phyloP scores from a whole-genome alignment of 495 filamentous ascomycete species.

The Oidiodendron maius region DNA sequence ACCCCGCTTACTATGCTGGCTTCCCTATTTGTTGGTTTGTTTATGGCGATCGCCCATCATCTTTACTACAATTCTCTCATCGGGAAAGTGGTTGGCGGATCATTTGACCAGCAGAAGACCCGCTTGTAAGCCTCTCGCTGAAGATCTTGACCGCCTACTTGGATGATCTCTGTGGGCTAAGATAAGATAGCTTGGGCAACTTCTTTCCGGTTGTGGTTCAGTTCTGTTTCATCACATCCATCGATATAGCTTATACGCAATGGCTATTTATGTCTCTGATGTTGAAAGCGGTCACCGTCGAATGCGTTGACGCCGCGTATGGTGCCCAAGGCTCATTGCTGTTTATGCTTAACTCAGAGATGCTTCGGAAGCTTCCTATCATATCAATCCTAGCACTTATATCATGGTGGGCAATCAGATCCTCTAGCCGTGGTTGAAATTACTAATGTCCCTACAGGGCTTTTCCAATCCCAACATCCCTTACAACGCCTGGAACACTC shows the following conservation, averaged over 20 bases:
- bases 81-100: slow-evolving; percentile 4
- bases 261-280: slow-evolving; percentile 14
- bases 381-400: slow-evolving; percentile 11
- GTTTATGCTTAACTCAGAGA: slow-evolving; percentile 14
- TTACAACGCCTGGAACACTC: slow-evolving; percentile 19
- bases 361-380: slow-evolving; percentile 14
- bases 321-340: slow-evolving; percentile 7
- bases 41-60: slow-evolving; percentile 2
- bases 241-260: slow-evolving; percentile 14
- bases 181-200: slow-evolving; percentile 10
- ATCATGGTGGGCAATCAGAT: slow-evolving; percentile 7
- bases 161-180: background rate
- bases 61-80: slow-evolving; percentile 1
- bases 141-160: background rate
- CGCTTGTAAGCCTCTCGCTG: slow-evolving; percentile 3
- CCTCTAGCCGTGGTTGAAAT: background rate
- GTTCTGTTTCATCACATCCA: slow-evolving; percentile 1
- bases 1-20: slow-evolving; percentile 6
- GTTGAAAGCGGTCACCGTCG: slow-evolving; percentile 6
- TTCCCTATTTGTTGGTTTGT: slow-evolving; percentile 1
- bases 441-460: slow-evolving; percentile 3
- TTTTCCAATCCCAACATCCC: slow-evolving; percentile 15
- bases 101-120: slow-evolving; percentile 1
- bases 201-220: slow-evolving; percentile 14
- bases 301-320: slow-evolving; percentile 16